Percentiles rank a stretch among this genome's conserved stretches.
These are phyloP conservation scores for Babesia sp. DNA, from an alignment of 169 alveolate genomes.

Conservation along the genomic window DNA sequence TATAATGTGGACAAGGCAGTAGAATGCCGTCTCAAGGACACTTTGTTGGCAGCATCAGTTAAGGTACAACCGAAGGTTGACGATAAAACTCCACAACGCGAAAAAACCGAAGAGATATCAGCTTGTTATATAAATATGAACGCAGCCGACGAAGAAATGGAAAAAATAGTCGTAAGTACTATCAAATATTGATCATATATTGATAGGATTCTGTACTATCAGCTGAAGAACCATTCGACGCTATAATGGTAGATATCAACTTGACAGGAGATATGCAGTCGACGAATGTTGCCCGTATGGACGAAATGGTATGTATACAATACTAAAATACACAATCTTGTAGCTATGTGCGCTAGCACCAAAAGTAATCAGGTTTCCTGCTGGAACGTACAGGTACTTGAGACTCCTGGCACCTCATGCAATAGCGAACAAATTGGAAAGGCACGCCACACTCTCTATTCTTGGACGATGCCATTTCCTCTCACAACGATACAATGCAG, in stretches of 20 bases:
- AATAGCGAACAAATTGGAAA: not conserved
- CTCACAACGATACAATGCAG: constrained; percentile 37
- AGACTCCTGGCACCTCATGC: constrained; percentile 15
- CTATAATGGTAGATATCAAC: constrained; percentile 19
- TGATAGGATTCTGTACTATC: constrained; percentile 35
- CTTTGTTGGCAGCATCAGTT: constrained; percentile 44
- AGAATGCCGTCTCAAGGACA: constrained; percentile 48
- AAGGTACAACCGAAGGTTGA: no score
- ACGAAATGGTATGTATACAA: not conserved
- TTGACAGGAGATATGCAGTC: not conserved
- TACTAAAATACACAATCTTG: not conserved
- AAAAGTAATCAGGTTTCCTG: constrained; percentile 1
- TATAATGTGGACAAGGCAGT: constrained; percentile 54
- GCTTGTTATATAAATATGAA: constrained; percentile 52
- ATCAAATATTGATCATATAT: not conserved
- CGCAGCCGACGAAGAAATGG: not conserved
- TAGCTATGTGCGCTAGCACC: constrained; percentile 9
- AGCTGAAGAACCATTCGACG: constrained; percentile 24
- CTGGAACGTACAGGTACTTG: not conserved
- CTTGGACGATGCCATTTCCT: constrained; percentile 3
- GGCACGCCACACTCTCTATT: not conserved
- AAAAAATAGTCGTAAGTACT: not conserved
- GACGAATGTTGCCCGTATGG: not conserved
- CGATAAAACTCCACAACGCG: no score
- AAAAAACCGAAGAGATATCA: constrained; percentile 3